Evolutionary conservation across 352 stramenopile species (phyloP), one percentile per base, ranked within the genome.

Genomic region (Phytopythium mirpurense): DNA sequence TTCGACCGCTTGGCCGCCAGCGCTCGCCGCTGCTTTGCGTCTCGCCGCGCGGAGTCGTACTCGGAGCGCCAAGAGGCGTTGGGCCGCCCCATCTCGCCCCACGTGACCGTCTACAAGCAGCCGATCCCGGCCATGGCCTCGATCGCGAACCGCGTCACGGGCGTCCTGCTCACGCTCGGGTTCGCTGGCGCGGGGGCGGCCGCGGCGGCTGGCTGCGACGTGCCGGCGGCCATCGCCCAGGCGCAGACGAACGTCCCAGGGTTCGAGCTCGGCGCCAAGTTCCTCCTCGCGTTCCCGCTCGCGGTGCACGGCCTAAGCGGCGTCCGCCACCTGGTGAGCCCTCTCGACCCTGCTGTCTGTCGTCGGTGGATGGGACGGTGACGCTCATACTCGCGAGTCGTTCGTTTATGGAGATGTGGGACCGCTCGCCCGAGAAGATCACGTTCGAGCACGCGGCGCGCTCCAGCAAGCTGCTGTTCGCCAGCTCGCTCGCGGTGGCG

Each of bases 61-160:
- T 90, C 79, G 27, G 67, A 88, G 56, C 78, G 81, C 24, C 94
- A 97, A 77, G 75, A 83, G 23, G 70, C 79, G 38, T 88, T 93
- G 19, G 91, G 89, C 16, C 88, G 92, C 29, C 95, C 96, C 14
- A 70, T 98, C 14, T 98, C 89, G 50, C 96, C 96, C n/a, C 91
- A 98, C 68, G 93, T 99, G 37, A 95, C 82, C 44, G 96, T 98
- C 65, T 99, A 99, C 78, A 77, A 86, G 47, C 98, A 98, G 62
- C 95, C 96, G 5, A 68, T 97, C 18, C 83, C 77, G 23, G 96
- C 95, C 32, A 57, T 98, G n/a, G 84, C 88, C 29, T 98, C 88
- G 31, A 97, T 98, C 71, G 92, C 88, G 24, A 98, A 97, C 65
- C 93, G 96, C 45, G 76, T 97, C 44, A 96, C 92, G 11, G 93